Evolutionary conservation across 2,329 filamentous ascomycete genomes (phyloP), one percentile per base, ranked within the genome.

Genomic region (Colletotrichum lupini): DNA sequence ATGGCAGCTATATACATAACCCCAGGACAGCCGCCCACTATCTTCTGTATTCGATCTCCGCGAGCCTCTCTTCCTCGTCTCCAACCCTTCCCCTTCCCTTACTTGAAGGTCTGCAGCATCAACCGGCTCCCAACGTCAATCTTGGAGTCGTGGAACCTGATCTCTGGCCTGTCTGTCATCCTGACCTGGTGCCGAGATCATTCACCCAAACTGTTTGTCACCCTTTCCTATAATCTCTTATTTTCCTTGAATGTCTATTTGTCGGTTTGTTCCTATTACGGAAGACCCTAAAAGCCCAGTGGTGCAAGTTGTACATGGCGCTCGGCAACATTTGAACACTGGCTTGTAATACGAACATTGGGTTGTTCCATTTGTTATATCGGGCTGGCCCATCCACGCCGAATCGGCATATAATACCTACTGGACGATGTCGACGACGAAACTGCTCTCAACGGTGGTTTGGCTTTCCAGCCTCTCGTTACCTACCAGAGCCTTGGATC

Each of bases 1-100:
- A n/a, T 46, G 16, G 46, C 42, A 60, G 42, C 66, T 59, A 22
- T n/a, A 28, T 73, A 73, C 70, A 73, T 73, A 73, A 73, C 59
- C 52, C 37, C 37, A 37, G 14, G 28, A 24, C n/a, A 14, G 22
- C 46, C 53, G 56, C 56, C 63, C 53, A 56, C 30, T 42, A 22
- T 22, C 28, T 42, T 9, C n/a, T 49, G 14, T 16, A 35, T 9
- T 69, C 35, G 16, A 11, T 37, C 58, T 37, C 46, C 66, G 66
- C 67, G 70, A 73, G 59, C 59, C 65, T 72, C 53, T 72, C 53
- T 42, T 42, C 37, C 37, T 63, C 58, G 53, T 63, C 65, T 62
- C 61, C 56, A 60, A 28, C 67, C 35, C 59, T 49, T 65, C 19
- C 46, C 24, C 42, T 67, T 67, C 55, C 55, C 35, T 11, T 52